A percentile compares a stretch with the other conserved stretches of the same genome.
Conservation (phyloP, 225 moss, liverwort and hornwort species). For the Polytrichum commune region DNA sequence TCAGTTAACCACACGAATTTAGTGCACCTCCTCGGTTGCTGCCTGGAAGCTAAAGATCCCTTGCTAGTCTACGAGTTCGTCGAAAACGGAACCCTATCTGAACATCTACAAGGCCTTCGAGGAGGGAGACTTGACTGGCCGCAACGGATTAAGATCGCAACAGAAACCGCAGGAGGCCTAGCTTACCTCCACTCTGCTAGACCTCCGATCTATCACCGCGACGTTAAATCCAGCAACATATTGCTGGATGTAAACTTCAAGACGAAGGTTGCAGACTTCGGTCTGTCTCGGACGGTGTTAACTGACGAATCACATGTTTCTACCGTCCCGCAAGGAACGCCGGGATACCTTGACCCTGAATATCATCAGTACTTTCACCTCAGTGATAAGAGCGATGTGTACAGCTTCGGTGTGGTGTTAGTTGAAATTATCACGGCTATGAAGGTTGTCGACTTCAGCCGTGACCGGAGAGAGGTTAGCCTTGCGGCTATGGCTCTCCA, state of each 20-base stretch:
- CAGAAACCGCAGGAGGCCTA: conserved; percentile 44
- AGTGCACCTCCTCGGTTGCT: conserved; percentile 45
- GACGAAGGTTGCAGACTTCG: conserved; percentile 51
- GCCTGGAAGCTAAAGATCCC: conserved; percentile 32
- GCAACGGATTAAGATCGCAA: conserved; percentile 29
- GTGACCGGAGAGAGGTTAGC: conserved; percentile 5
- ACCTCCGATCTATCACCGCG: conserved; percentile 47
- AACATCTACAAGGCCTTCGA: conserved; percentile 24
- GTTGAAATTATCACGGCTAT: conserved; percentile 29
- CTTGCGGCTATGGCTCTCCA: conserved; percentile 14
- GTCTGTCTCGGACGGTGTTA: conserved; percentile 26
- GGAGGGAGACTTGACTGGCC: conserved; percentile 20
- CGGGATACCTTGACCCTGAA: conserved; percentile 42
- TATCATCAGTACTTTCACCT: conserved; percentile 32
- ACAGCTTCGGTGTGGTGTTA: conserved; percentile 36
- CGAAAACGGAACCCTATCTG: conserved; percentile 36
- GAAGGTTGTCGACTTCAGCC: conserved; percentile 17
- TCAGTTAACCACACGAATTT: conserved; percentile 44
- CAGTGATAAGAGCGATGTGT: conserved; percentile 42
- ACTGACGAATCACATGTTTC: conserved; percentile 33
- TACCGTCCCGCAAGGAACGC: conserved; percentile 35
- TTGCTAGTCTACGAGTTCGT: conserved; percentile 51
- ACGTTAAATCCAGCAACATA: conserved; percentile 51
- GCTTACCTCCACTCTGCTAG: conserved; percentile 33
- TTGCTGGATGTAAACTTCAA: conserved; percentile 34